Conservation (phyloP, 805 yeast species). For the Nakazawaea ishiwadae region DNA sequence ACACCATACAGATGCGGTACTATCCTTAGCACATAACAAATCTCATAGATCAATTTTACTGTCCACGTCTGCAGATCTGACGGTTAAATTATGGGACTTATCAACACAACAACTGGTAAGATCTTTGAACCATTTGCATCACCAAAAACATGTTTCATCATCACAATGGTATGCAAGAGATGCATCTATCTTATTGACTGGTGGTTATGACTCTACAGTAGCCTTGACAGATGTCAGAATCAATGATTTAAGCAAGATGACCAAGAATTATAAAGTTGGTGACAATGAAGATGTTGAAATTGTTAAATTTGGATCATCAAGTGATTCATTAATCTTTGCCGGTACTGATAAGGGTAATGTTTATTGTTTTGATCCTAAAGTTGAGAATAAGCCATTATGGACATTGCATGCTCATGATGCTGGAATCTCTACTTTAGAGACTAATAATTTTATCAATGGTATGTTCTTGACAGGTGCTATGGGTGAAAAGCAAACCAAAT, state of each 20-base stretch:
- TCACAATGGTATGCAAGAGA: conserved; percentile 79
- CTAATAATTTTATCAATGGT: conserved; percentile 64
- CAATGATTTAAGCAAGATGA: conserved; percentile 51
- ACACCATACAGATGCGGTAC: conserved; percentile 91
- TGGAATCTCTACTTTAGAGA: conserved; percentile 78
- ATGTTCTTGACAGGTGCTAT: conserved; percentile 82
- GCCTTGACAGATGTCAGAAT: conserved; percentile 85
- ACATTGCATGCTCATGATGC: conserved; percentile 96
- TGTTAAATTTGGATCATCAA: conserved; percentile 64
- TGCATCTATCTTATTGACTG: conserved; percentile 71
- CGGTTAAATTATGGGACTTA: conserved; percentile 95
- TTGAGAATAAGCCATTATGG: conserved; percentile 73
- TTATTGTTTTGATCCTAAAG: conserved; percentile 83
- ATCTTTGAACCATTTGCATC: conserved; percentile 67
- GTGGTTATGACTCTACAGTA: conserved; percentile 86
- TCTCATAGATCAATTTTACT: conserved; percentile 81
- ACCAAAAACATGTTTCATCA: conserved; percentile 75
- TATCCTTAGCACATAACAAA: conserved; percentile 79
- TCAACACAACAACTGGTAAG: conserved; percentile 70
- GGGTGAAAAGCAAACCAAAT: conserved; percentile 81
- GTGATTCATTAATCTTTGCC: conserved; percentile 58
- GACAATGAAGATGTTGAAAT: conserved; percentile 75
- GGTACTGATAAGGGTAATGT: conserved; percentile 92
- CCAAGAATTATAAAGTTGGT: conserved; percentile 59
- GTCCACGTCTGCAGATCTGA: conserved; percentile 92